Evolutionary conservation across 257 asterid species (phyloP).

Genomic region (Nicotiana attenuata): DNA sequence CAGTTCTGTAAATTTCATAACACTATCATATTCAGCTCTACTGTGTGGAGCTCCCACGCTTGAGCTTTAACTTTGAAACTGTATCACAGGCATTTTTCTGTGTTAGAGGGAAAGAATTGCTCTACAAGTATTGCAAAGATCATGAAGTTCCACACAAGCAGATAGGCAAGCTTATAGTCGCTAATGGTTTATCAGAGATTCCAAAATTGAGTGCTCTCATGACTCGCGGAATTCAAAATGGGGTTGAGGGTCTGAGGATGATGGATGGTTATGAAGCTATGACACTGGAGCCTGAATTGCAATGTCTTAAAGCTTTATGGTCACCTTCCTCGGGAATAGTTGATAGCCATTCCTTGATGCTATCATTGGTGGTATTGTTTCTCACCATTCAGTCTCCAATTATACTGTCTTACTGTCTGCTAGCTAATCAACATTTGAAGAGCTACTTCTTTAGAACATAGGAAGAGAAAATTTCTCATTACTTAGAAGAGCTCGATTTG

Average conservation of each 20-base stretch:
- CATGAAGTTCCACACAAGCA: constrained; percentile 60
- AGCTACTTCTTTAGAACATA: neutral
- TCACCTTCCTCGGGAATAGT: constrained; percentile 77
- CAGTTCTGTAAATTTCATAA: neutral
- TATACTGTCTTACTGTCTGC: neutral
- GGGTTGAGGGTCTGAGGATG: constrained; percentile 59
- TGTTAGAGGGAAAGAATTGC: constrained; percentile 62
- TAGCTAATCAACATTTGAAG: neutral
- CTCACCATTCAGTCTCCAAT: neutral
- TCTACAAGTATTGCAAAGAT: constrained; percentile 60
- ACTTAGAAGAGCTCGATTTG: neutral
- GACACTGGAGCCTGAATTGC: constrained; percentile 58
- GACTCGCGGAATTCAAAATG: constrained; percentile 58
- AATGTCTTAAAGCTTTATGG: constrained; percentile 61
- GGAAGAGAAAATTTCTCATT: neutral
- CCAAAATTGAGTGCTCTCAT: constrained; percentile 52
- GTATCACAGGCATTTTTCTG: constrained; percentile 60
- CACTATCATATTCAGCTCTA: neutral
- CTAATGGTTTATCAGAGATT: constrained; percentile 65
- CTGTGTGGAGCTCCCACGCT: neutral
- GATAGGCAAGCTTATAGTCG: constrained; percentile 89
- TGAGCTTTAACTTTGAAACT: neutral
- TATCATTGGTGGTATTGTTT: constrained; percentile 55
- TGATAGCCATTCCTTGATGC: constrained; percentile 72
- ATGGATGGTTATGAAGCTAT: constrained; percentile 60